Percentiles rank a stretch among this genome's conserved stretches.
These are phyloP conservation scores for Starmerella bacillaris DNA, from an alignment of 805 yeast genomes.

Conservation along the genomic window DNA sequence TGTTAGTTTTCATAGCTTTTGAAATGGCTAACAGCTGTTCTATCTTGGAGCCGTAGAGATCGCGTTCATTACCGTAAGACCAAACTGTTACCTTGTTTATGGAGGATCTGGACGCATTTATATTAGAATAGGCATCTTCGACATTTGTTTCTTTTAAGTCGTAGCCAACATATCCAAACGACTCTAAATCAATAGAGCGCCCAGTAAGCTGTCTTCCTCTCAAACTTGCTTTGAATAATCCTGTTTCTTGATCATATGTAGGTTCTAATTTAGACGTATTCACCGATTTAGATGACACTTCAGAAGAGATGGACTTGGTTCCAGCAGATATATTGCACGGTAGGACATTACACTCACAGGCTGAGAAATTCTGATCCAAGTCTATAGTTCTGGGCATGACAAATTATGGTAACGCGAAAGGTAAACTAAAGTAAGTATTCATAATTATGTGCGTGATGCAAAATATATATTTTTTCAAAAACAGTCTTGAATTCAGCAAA, in stretches of 20 bases:
- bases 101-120: not conserved
- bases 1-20: not conserved
- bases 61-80: constrained; percentile 15
- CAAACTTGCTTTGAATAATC: constrained; percentile 4
- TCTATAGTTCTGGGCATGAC: constrained; percentile 1
- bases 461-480: no score
- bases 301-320: constrained; percentile 10
- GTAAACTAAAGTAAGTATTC: no score
- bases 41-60: no score
- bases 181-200: constrained; percentile 8
- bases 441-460: no score
- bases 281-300: no score
- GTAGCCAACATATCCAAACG: constrained; percentile 11
- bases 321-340: constrained; percentile 11
- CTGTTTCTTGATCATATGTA: not conserved
- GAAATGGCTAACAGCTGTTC: constrained; percentile 11
- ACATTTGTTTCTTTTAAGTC: constrained; percentile 9
- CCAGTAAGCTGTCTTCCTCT: constrained; percentile 16
- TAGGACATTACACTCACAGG: constrained; percentile 10
- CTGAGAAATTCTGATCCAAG: not conserved
- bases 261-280: constrained; percentile 8
- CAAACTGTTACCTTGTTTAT: constrained; percentile 8
- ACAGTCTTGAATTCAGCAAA: no score
- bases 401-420: no score
- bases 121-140: constrained; percentile 11